phyloP scores from a whole-genome alignment of 2,329 filamentous ascomycete genomes.

The Camillea tinctor region DNA sequence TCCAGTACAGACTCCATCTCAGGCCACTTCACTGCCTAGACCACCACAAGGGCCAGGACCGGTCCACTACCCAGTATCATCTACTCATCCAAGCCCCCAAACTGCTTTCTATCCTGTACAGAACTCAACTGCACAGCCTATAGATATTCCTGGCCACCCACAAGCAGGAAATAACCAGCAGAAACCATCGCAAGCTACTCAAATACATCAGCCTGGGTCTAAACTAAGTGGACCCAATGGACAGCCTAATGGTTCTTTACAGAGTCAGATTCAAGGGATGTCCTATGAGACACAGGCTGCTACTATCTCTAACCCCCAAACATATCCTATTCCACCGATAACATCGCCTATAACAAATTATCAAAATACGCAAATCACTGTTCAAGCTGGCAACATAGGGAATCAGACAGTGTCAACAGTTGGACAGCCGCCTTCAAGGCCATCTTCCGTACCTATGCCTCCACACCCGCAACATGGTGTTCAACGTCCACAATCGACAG shows the following conservation, averaged over 20 bases:
- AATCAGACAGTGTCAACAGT: background rate
- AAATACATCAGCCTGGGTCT: background rate
- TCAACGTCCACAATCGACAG: background rate
- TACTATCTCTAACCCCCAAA: background rate
- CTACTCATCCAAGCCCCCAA: background rate
- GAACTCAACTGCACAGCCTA: background rate
- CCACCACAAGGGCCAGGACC: background rate
- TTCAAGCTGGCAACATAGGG: background rate
- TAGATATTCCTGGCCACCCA: background rate
- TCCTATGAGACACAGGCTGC: background rate
- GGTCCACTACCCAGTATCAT: background rate
- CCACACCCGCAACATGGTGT: background rate
- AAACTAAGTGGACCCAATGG: background rate
- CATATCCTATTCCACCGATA: background rate
- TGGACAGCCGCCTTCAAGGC: background rate
- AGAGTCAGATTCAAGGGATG: background rate
- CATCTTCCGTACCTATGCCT: background rate
- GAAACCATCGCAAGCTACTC: constrained; percentile 3
- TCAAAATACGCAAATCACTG: background rate
- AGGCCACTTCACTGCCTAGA: background rate
- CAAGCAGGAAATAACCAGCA: constrained; percentile 2
- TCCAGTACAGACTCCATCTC: background rate
- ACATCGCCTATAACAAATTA: background rate
- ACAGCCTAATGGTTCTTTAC: background rate
- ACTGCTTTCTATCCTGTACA: background rate